Percentiles rank a stretch among this genome's conserved stretches.
phyloP scores from a whole-genome alignment of 768 basidiomycete species.

The Amanita thiersii region DNA sequence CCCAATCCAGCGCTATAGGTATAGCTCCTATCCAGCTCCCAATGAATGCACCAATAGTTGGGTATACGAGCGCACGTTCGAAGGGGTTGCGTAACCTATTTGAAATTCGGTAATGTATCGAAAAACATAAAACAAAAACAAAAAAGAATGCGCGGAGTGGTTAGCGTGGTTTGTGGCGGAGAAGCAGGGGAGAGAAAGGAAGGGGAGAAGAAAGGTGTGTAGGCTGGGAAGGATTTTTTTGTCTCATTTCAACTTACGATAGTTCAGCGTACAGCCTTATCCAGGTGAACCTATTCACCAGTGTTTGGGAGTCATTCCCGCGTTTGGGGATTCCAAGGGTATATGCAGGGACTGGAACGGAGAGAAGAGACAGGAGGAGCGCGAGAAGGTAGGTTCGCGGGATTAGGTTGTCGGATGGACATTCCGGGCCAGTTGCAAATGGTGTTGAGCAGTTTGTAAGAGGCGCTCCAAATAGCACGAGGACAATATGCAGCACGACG shows the following conservation, averaged over 20 bases:
- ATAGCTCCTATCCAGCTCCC: constrained; percentile 80
- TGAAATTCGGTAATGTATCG: constrained; percentile 6
- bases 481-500: constrained; percentile 33
- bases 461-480: constrained; percentile 74
- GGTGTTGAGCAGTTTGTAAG: constrained; percentile 37
- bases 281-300: constrained; percentile 60
- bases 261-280: constrained; percentile 75
- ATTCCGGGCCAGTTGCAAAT: constrained; percentile 5
- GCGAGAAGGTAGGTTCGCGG: constrained; percentile 62
- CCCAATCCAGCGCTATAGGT: constrained; percentile 93
- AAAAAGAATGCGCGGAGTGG: no score
- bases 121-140: constrained; percentile 3
- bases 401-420: constrained; percentile 13
- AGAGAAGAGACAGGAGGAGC: constrained; percentile 58
- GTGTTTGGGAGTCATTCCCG: constrained; percentile 29
- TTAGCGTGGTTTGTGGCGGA: no score
- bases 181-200: neutral
- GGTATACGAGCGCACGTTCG: constrained; percentile 76
- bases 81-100: constrained; percentile 50
- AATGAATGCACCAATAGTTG: constrained; percentile 58
- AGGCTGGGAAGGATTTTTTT: neutral
- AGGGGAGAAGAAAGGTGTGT: neutral
- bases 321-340: constrained; percentile 56
- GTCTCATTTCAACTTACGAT: constrained; percentile 63
- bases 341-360: constrained; percentile 61